Percentiles rank a stretch among this genome's conserved stretches.
phyloP scores from a whole-genome alignment of 1,284 basidiomycete species.

The Rhodotorula sp. region DNA sequence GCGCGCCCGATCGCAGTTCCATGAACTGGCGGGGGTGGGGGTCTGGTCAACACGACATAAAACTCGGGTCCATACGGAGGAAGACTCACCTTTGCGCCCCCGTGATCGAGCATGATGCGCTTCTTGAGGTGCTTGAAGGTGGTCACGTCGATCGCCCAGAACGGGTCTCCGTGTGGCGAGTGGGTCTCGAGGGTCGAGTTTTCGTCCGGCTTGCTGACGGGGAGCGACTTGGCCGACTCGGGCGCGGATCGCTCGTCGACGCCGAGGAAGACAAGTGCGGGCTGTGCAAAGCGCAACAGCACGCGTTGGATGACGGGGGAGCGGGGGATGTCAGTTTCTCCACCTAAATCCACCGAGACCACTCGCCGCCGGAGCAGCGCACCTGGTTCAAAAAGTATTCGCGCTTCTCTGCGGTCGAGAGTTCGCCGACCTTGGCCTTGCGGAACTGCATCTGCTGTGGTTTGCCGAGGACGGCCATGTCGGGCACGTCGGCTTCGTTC shows the following conservation, averaged over 20 bases:
- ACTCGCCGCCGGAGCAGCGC: neutral
- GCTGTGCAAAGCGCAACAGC: slow-evolving; percentile 10
- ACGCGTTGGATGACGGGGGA: too few species aligned
- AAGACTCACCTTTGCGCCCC: slow-evolving; percentile 39
- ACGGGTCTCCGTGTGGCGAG: slow-evolving; percentile 68
- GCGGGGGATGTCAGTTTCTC: too few species aligned
- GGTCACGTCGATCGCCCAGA: slow-evolving; percentile 73
- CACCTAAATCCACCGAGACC: too few species aligned
- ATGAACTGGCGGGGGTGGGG: slow-evolving; percentile 55
- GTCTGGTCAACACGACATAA: slow-evolving; percentile 38
- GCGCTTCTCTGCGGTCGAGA: slow-evolving; percentile 19
- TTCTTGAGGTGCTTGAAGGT: slow-evolving; percentile 57
- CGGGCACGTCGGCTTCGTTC: slow-evolving; percentile 17
- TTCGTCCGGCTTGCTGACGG: slow-evolving; percentile 44
- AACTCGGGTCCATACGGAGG: neutral
- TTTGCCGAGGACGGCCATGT: slow-evolving; percentile 4
- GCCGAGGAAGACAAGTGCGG: slow-evolving; percentile 67
- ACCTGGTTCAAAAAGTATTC: slow-evolving; percentile 33
- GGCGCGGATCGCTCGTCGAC: slow-evolving; percentile 63
- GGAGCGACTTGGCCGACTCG: slow-evolving; percentile 55
- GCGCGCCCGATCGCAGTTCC: slow-evolving; percentile 52
- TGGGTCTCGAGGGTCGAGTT: slow-evolving; percentile 54
- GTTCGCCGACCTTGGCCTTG: slow-evolving; percentile 17
- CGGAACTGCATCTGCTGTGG: slow-evolving; percentile 4
- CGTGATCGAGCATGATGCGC: slow-evolving; percentile 49